Evolutionary conservation across 2,329 filamentous ascomycete species (phyloP).

Genomic region (Claviceps sp.): DNA sequence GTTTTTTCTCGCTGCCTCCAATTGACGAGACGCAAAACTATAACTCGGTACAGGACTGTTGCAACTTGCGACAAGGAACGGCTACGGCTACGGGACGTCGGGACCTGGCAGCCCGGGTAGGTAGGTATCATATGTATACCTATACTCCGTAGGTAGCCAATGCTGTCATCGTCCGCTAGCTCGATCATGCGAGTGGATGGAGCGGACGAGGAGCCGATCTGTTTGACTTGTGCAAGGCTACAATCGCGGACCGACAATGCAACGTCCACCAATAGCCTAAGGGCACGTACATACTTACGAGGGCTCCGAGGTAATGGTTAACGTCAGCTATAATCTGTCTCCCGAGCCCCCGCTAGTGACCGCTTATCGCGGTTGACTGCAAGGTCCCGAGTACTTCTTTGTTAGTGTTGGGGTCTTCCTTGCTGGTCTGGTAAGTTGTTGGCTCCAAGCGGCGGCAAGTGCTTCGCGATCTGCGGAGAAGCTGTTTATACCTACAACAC

Average conservation of each 20-base stretch:
- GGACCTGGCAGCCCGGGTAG: neutral
- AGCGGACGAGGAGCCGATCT: neutral
- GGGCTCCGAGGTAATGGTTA: neutral
- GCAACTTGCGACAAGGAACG: neutral
- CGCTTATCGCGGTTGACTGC: too few relatives aligned
- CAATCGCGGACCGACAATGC: neutral
- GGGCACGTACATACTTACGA: neutral
- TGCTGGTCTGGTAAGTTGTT: neutral
- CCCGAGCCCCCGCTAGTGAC: neutral
- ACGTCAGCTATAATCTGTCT: neutral
- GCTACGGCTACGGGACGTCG: neutral
- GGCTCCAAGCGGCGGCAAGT: neutral
- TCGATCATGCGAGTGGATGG: too few relatives aligned
- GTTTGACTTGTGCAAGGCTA: neutral
- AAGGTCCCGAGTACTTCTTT: too few relatives aligned
- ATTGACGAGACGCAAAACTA: too few relatives aligned
- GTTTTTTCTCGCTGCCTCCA: neutral
- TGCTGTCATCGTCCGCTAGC: neutral
- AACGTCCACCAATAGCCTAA: neutral
- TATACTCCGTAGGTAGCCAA: neutral
- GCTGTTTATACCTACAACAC: neutral
- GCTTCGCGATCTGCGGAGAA: neutral
- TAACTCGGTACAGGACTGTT: too few relatives aligned
- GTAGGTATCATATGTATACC: too few relatives aligned
- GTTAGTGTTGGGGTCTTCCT: neutral